phyloP scores from a whole-genome alignment of 2,329 filamentous ascomycete genomes.

The Phyllosticta capitalensis region DNA sequence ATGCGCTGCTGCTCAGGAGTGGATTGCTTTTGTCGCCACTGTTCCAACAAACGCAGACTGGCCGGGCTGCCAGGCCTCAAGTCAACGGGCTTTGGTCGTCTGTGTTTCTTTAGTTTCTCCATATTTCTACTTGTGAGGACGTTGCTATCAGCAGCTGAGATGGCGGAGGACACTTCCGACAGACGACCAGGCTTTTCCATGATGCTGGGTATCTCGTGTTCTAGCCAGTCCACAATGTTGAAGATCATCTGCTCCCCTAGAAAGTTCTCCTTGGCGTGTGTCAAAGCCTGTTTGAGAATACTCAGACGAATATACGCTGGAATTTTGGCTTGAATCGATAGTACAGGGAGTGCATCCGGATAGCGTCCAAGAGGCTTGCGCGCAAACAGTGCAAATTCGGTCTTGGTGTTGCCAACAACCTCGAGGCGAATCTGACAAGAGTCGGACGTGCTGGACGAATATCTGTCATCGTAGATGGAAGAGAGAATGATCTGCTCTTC shows the following conservation, averaged over 20 bases:
- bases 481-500: slow-evolving; percentile 79
- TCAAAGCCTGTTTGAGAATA: slow-evolving; percentile 66
- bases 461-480: slow-evolving; percentile 68
- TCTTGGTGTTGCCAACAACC: slow-evolving; percentile 31
- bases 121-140: slow-evolving; percentile 19
- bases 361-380: slow-evolving; percentile 61
- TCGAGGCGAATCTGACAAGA: slow-evolving; percentile 64
- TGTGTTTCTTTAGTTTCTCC: slow-evolving; percentile 18
- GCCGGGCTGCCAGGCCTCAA: slow-evolving; percentile 50
- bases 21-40: slow-evolving; percentile 62
- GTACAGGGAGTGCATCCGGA: slow-evolving; percentile 56
- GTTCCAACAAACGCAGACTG: slow-evolving; percentile 49
- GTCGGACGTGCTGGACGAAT: slow-evolving; percentile 45
- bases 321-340: slow-evolving; percentile 59
- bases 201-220: slow-evolving; percentile 71
- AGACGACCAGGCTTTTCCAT: slow-evolving; percentile 77
- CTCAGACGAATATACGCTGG: slow-evolving; percentile 92
- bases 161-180: slow-evolving; percentile 72
- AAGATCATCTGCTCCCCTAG: slow-evolving; percentile 86
- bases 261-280: slow-evolving; percentile 60
- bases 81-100: slow-evolving; percentile 50
- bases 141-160: slow-evolving; percentile 46
- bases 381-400: slow-evolving; percentile 51
- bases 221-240: slow-evolving; percentile 82
- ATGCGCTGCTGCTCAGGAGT: slow-evolving; percentile 62